Conservation (phyloP, 371 early-diverging fungal species). For the Mucor racemosus region DNA sequence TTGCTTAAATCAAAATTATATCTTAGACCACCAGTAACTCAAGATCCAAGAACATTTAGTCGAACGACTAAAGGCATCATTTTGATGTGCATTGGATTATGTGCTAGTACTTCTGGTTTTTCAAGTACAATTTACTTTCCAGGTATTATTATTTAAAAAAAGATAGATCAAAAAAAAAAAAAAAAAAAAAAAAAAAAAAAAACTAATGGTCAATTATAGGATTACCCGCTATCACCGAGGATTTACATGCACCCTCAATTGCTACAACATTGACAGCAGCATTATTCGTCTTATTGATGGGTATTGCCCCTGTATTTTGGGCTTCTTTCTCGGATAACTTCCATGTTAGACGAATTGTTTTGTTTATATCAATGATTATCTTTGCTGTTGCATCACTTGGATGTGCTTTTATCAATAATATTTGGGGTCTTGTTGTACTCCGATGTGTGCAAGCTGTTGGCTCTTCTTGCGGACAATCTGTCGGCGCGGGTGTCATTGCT, state of each 20-base stretch:
- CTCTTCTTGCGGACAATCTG: conserved; percentile 64
- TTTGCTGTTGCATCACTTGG: conserved; percentile 72
- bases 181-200: background rate
- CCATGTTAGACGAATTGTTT: conserved; percentile 62
- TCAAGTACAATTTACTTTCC: conserved; percentile 38
- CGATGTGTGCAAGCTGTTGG: conserved; percentile 78
- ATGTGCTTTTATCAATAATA: conserved; percentile 61
- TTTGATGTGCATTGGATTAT: conserved; percentile 12
- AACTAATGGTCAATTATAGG: conserved; percentile 27
- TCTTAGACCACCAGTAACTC: conserved; percentile 21
- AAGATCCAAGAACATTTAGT: conserved; percentile 20
- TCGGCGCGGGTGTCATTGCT: conserved; percentile 59
- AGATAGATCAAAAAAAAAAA: background rate
- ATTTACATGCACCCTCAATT: conserved; percentile 52
- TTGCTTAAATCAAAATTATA: conserved; percentile 5
- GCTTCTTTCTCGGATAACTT: conserved; percentile 68
- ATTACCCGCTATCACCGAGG: conserved; percentile 48
- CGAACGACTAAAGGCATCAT: conserved; percentile 11
- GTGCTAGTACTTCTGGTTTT: conserved; percentile 28
- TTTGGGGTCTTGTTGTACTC: conserved; percentile 63
- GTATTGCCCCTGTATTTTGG: conserved; percentile 68
- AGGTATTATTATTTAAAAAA: conserved; percentile 7
- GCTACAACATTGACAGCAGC: conserved; percentile 62
- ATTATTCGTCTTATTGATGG: conserved; percentile 60
- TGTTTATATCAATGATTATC: conserved; percentile 60